phyloP scores from a whole-genome alignment of 1,139 yeast species.

The Scheffersomyces illinoinensis region DNA sequence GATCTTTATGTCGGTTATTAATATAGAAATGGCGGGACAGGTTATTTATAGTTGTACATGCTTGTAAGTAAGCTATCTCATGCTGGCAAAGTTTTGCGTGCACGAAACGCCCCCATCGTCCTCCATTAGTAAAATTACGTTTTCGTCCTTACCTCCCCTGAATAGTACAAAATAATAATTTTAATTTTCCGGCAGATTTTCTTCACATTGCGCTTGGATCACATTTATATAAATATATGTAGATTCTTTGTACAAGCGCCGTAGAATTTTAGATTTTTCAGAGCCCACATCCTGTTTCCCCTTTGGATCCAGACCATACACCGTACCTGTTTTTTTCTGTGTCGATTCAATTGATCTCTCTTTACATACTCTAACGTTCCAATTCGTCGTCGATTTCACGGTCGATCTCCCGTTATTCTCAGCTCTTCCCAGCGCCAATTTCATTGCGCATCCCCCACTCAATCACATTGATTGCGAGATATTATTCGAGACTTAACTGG shows the following conservation, averaged over 20 bases:
- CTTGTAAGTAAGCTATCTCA: background rate
- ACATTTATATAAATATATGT: background rate
- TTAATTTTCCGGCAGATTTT: background rate
- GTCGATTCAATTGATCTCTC: background rate
- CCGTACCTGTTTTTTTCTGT: background rate
- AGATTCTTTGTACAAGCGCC: background rate
- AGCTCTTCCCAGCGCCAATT: background rate
- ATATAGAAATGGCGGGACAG: background rate
- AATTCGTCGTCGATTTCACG: background rate
- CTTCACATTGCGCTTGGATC: background rate
- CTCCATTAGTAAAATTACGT: background rate
- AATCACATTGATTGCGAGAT: background rate
- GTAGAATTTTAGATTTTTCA: background rate
- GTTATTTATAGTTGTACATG: background rate
- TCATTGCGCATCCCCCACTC: background rate
- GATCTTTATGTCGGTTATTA: background rate
- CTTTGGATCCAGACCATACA: background rate
- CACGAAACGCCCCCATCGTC: background rate
- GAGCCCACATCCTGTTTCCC: background rate
- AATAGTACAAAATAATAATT: background rate
- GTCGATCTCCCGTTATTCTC: background rate
- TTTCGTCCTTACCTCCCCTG: background rate
- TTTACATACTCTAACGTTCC: background rate
- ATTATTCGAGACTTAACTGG: background rate
- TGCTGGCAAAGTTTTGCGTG: background rate